These are phyloP conservation scores for Neonectria ditissima DNA, from an alignment of 2,329 filamentous ascomycete species.

Conservation along the genomic window DNA sequence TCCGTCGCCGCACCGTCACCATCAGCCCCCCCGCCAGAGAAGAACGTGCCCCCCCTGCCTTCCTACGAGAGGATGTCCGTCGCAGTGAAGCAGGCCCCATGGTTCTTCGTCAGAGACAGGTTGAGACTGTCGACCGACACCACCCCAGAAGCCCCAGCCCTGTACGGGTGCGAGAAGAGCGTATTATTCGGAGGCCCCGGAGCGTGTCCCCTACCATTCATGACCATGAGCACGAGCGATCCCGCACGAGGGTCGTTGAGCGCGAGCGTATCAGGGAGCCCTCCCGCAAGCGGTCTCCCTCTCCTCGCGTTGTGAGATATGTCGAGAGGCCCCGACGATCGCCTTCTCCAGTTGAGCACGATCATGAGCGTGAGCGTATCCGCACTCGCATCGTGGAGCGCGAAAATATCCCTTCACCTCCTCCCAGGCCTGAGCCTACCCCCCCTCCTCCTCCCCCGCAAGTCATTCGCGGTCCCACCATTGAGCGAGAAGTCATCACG, in stretches of 20 bases:
- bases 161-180: conserved; percentile 56
- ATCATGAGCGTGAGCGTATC: conserved; percentile 57
- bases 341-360: conserved; percentile 44
- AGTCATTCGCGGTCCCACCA: conserved; percentile 79
- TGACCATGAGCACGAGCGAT: conserved; percentile 53
- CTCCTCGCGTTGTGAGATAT: conserved; percentile 55
- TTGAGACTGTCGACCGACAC: conserved; percentile 66
- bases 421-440: conserved; percentile 55
- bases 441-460: conserved; percentile 71
- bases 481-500: conserved; percentile 90
- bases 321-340: conserved; percentile 54
- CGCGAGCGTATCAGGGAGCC: conserved; percentile 51
- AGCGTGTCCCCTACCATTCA: conserved; percentile 55
- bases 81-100: conserved; percentile 62
- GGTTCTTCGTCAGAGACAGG: conserved; percentile 66
- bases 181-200: conserved; percentile 56
- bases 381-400: conserved; percentile 62
- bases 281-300: conserved; percentile 54
- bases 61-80: conserved; percentile 63
- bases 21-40: conserved; percentile 58
- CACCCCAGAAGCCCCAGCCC: conserved; percentile 60
- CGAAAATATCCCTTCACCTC: conserved; percentile 50
- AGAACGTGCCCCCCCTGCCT: conserved; percentile 58
- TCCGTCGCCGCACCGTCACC: conserved; percentile 48
- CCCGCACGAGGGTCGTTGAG: conserved; percentile 45